Base-by-base conservation (phyloP, 1,284 basidiomycete species). In the Peniophora sp. region DNA sequence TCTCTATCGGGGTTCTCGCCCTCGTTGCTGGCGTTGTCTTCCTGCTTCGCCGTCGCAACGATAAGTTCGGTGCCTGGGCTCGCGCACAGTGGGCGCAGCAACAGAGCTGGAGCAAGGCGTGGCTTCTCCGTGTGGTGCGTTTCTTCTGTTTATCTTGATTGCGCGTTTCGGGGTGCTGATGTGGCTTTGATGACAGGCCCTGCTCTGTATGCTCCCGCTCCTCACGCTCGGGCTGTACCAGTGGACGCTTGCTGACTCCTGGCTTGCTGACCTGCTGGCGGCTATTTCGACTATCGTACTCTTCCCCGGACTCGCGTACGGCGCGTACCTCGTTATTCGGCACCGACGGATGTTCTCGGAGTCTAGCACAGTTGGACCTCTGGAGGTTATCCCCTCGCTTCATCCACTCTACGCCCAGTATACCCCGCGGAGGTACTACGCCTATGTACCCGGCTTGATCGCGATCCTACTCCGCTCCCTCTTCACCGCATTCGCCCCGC, bases 231-330 rank as follows among this genome's bases (percentile, higher is more conserved):
- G 79, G 6, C 81, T 96, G 62, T 92, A 86, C 67, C 92, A 96
- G 64, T 96, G 92, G 89, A 88, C 85, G 0, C 73, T 96, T 52
- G 75, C 78, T 52, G 91, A 95, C 64, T 93, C 91, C 0, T 90
- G 88, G 81, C 73, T 93, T 1, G 79, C 92, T 0, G 69, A 76
- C 48, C 64, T 88, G 11, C 68, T 91, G 22, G 81, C 88, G 3
- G 81, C 84, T 47, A 57, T 88, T 49, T 70, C 84, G 45, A 72
- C 92, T 62, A 66, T 91, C 44, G 72, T 67, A 1, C 68, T 88
- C 44, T 55, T 81, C 24, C 65, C 64, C 12, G 60, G 69, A 54
- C 61, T 85, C 27, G 55, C 67, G 20, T 75, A 75, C 57, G 68
- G 78, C 0, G 55, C 69, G 14, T 70, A 76, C 57, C 61, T 68